Conservation (phyloP, 1,284 basidiomycete species). For the Butyriboletus appendiculatus region DNA sequence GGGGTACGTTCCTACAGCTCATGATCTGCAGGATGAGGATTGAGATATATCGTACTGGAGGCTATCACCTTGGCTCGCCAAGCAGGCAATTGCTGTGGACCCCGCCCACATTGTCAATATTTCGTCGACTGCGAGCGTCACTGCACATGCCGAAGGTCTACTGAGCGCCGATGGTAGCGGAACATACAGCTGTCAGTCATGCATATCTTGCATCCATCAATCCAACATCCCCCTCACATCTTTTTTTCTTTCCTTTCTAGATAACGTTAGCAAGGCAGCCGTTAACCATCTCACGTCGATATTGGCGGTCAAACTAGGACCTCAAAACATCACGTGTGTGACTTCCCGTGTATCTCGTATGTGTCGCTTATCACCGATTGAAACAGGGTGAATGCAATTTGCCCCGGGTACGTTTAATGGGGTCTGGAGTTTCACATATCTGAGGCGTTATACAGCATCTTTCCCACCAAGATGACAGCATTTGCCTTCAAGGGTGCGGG, state of each 20-base stretch:
- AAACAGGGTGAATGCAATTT: slow-evolving; percentile 81
- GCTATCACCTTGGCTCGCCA: slow-evolving; percentile 57
- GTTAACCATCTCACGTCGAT: slow-evolving; percentile 82
- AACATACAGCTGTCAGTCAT: slow-evolving; percentile 75
- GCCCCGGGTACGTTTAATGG: slow-evolving; percentile 57
- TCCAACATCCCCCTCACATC: neutral
- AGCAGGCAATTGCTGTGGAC: slow-evolving; percentile 65
- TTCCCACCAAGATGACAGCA: slow-evolving; percentile 87
- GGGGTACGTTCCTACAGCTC: slow-evolving; percentile 44
- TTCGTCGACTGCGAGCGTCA: slow-evolving; percentile 71
- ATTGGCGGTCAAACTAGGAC: slow-evolving; percentile 69
- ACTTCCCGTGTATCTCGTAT: neutral
- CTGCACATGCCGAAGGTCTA: slow-evolving; percentile 50
- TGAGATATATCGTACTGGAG: slow-evolving; percentile 6
- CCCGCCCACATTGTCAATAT: slow-evolving; percentile 82
- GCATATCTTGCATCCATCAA: neutral
- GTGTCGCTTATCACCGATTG: neutral
- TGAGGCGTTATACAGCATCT: slow-evolving; percentile 50
- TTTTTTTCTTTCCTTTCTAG: slow-evolving; percentile 36
- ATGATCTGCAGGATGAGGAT: neutral
- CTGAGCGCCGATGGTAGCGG: slow-evolving; percentile 64
- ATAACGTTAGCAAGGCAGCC: slow-evolving; percentile 80
- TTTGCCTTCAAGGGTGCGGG: slow-evolving; percentile 65
- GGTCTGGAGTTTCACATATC: neutral
- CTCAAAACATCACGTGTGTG: slow-evolving; percentile 62